Percentiles rank a stretch among this genome's conserved stretches.
Conservation (phyloP, 2,329 filamentous ascomycete species). For the Pseudogymnoascus sp. region DNA sequence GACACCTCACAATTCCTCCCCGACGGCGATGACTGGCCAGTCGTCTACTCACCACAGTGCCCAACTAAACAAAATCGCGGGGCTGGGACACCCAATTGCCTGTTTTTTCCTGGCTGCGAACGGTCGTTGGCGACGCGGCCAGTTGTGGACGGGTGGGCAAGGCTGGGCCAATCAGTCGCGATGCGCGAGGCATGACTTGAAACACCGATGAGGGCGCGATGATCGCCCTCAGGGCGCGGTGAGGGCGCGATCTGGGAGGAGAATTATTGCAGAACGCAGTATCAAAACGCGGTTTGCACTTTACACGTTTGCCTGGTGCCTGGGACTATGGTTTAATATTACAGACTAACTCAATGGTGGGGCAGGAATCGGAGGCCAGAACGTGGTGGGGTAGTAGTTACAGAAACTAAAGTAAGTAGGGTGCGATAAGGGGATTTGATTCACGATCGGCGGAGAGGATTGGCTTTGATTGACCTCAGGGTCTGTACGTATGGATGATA, state of each 20-base stretch:
- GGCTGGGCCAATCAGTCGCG: constrained; percentile 7
- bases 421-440: neutral
- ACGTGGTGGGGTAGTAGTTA: neutral
- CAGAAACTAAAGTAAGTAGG: neutral
- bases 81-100: constrained; percentile 5
- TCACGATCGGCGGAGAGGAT: neutral
- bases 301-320: constrained; percentile 4
- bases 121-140: neutral
- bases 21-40: neutral
- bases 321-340: neutral
- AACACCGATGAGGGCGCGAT: neutral
- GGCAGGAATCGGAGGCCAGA: neutral
- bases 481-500: neutral
- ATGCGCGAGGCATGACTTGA: neutral
- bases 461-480: neutral
- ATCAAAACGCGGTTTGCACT: neutral
- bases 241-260: neutral
- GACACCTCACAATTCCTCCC: neutral
- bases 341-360: neutral
- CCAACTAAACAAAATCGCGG: constrained; percentile 2
- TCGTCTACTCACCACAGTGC: neutral
- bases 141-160: neutral
- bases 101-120: constrained; percentile 1
- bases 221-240: neutral
- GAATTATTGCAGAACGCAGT: neutral